Conservation (phyloP, 306 rosid species). For the Rubus parviflorus region DNA sequence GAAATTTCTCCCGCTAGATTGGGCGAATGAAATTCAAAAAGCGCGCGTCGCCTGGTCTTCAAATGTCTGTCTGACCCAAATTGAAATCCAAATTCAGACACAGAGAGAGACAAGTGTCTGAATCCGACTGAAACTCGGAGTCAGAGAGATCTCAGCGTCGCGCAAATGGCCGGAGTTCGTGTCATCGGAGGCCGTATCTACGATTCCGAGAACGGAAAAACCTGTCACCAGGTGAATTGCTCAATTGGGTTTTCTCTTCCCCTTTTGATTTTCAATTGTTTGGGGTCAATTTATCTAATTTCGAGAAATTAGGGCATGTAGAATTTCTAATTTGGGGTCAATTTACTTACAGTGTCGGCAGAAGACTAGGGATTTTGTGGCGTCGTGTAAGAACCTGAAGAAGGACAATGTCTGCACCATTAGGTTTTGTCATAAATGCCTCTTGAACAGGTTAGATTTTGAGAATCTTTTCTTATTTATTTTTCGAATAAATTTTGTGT, state of each 20-base stretch:
- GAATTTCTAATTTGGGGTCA: neutral
- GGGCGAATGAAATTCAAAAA: no score
- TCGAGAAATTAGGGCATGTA: neutral
- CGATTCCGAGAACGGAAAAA: conserved; percentile 51
- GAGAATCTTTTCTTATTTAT: neutral
- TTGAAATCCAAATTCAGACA: no score
- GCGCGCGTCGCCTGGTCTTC: no score
- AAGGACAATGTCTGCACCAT: conserved; percentile 48
- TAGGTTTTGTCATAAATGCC: conserved; percentile 62
- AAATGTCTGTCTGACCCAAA: no score
- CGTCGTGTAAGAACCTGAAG: conserved; percentile 47
- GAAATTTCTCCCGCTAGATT: no score
- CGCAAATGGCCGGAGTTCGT: conserved; percentile 39
- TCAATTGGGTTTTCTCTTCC: no score
- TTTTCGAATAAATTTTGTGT: neutral
- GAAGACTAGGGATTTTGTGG: conserved; percentile 57
- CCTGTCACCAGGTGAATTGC: conserved; percentile 64
- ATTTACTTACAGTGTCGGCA: conserved; percentile 63
- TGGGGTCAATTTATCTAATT: neutral
- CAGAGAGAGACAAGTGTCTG: neutral
- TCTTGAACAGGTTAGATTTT: conserved; percentile 58
- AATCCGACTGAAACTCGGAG: neutral
- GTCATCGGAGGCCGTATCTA: conserved; percentile 45
- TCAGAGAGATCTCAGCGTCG: neutral
- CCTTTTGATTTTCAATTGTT: neutral